Evolutionary conservation across 2,329 filamentous ascomycete species (phyloP).

Genomic region (Fusarium camptoceras): DNA sequence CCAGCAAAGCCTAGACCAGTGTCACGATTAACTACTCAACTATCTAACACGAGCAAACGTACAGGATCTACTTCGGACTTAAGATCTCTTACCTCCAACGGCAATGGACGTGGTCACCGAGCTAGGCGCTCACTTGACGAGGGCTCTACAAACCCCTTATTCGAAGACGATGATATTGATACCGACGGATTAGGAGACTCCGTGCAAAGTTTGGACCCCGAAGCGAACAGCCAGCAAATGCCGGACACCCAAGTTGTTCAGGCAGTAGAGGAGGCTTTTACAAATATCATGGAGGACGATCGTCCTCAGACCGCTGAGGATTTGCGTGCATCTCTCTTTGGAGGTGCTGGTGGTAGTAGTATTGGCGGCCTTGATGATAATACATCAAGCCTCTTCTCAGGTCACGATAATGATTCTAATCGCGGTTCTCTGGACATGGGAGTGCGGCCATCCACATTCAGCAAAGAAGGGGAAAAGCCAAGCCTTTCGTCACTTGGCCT

Average conservation of each 20-base stretch:
- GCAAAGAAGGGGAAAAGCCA: conserved; percentile 73
- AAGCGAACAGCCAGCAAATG: conserved; percentile 62
- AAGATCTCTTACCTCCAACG: conserved; percentile 53
- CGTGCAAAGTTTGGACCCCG: conserved; percentile 81
- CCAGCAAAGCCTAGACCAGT: conserved; percentile 59
- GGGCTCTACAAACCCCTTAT: conserved; percentile 64
- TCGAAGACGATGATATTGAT: conserved; percentile 85
- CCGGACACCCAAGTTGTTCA: conserved; percentile 86
- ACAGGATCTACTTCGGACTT: conserved; percentile 63
- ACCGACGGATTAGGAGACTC: conserved; percentile 77
- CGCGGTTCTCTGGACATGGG: conserved; percentile 70
- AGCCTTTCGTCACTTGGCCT: conserved; percentile 92
- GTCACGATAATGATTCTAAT: conserved; percentile 69
- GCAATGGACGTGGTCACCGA: conserved; percentile 54
- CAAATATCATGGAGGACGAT: conserved; percentile 88
- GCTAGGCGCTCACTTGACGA: conserved; percentile 79
- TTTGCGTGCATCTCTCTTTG: conserved; percentile 74
- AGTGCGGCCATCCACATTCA: conserved; percentile 44
- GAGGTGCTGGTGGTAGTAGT: conserved; percentile 35
- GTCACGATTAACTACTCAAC: conserved; percentile 55
- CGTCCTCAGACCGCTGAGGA: conserved; percentile 73
- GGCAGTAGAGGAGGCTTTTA: conserved; percentile 92
- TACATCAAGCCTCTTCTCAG: conserved; percentile 63
- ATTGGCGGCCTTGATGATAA: conserved; percentile 48
- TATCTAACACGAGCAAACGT: conserved; percentile 53